Conservation (phyloP, 2,329 filamentous ascomycete genomes). For the Metarhizium guizhouense region DNA sequence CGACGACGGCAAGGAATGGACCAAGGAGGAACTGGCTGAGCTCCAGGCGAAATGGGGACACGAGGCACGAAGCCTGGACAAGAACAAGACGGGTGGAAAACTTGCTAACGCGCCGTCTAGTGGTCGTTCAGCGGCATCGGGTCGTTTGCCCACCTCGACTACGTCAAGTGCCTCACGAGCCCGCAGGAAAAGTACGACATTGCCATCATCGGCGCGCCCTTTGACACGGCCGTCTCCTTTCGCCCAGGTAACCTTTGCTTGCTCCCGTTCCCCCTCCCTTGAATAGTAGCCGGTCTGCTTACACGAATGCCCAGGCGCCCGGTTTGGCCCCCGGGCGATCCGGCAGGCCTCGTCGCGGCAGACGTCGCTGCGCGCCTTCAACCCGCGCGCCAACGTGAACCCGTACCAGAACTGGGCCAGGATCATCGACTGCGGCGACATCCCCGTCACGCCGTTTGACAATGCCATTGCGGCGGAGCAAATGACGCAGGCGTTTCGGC, state of each 20-base stretch:
- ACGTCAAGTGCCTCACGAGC: slow-evolving; percentile 60
- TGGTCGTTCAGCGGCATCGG: slow-evolving; percentile 61
- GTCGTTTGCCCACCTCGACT: slow-evolving; percentile 62
- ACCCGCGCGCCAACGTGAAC: slow-evolving; percentile 73
- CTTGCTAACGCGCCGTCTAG: slow-evolving; percentile 9
- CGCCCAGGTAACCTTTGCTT: slow-evolving; percentile 41
- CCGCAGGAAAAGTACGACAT: slow-evolving; percentile 59
- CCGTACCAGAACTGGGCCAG: slow-evolving; percentile 76
- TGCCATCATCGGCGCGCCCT: slow-evolving; percentile 62
- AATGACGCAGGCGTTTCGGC: slow-evolving; percentile 72
- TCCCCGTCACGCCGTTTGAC: slow-evolving; percentile 79
- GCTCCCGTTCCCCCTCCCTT: neutral
- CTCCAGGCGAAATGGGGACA: slow-evolving; percentile 48
- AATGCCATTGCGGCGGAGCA: slow-evolving; percentile 73
- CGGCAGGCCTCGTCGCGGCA: slow-evolving; percentile 76
- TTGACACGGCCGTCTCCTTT: slow-evolving; percentile 66
- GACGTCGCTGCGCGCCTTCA: slow-evolving; percentile 68
- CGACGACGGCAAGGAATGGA: slow-evolving; percentile 33
- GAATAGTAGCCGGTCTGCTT: neutral
- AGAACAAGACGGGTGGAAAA: too few species aligned
- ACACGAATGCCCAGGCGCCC: slow-evolving; percentile 42
- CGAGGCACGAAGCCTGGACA: slow-evolving; percentile 31
- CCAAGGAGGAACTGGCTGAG: slow-evolving; percentile 40
- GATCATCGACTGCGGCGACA: slow-evolving; percentile 84
- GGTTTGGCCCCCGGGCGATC: slow-evolving; percentile 83